Conservation (phyloP, 257 asterid species). For the Leptodermis oblonga region DNA sequence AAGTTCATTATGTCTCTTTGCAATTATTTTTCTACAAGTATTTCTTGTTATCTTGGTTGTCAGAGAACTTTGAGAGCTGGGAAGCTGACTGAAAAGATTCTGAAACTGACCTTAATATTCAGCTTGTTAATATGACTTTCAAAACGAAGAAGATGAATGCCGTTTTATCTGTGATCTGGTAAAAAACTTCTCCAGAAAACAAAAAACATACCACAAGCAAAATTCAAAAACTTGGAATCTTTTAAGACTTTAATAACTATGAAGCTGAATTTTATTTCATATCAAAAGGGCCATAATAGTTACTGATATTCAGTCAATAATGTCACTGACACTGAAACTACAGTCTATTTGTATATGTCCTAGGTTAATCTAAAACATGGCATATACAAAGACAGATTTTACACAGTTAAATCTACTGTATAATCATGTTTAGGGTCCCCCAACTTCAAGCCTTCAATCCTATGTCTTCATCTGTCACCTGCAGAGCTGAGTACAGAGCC, state of each 20-base stretch:
- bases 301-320: not conserved
- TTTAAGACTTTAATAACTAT: not conserved
- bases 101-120: too few species aligned
- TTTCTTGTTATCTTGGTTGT: slow-evolving; percentile 14
- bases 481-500: slow-evolving; percentile 78
- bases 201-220: not conserved
- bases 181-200: not conserved
- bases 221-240: not conserved
- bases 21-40: not conserved
- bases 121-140: too few species aligned
- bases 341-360: not conserved
- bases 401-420: not conserved
- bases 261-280: not conserved
- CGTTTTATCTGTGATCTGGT: too few species aligned
- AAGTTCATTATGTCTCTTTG: not conserved
- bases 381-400: slow-evolving; percentile 3
- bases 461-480: slow-evolving; percentile 25
- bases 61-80: slow-evolving; percentile 92
- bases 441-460: not conserved
- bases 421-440: not conserved
- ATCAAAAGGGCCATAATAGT: not conserved
- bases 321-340: slow-evolving; percentile 1
- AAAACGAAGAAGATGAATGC: not conserved
- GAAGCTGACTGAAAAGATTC: slow-evolving; percentile 78
- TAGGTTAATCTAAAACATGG: slow-evolving; percentile 4